Conservation (phyloP, 192 early-diverging fungal species). For the Backusella mclennaniae region DNA sequence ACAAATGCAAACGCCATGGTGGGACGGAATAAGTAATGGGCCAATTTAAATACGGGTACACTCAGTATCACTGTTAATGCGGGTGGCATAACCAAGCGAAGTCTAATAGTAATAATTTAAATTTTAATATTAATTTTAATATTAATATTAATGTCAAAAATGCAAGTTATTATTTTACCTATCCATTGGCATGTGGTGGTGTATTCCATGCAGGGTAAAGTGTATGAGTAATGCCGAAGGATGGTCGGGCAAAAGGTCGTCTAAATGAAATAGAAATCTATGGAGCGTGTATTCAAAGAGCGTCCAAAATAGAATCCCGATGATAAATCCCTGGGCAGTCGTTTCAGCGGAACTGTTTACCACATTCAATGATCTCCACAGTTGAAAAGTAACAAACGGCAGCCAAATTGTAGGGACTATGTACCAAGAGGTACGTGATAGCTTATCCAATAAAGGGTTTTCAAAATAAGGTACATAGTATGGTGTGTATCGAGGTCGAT, state of each 20-base stretch:
- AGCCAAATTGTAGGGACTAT: conserved; percentile 85
- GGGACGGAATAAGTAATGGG: conserved; percentile 53
- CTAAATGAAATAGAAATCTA: conserved; percentile 92
- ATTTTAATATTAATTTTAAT: too few species aligned
- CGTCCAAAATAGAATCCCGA: conserved; percentile 79
- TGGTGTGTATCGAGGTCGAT: conserved; percentile 79
- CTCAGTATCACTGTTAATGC: conserved; percentile 70
- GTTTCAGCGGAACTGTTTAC: conserved; percentile 7
- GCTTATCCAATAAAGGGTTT: conserved; percentile 66
- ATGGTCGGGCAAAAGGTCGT: conserved; percentile 84
- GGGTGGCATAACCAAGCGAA: conserved; percentile 97
- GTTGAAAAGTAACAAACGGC: conserved; percentile 63
- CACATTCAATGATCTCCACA: conserved; percentile 18
- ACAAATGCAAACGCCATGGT: conserved; percentile 64
- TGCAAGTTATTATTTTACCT: conserved; percentile 43
- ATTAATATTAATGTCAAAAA: background rate
- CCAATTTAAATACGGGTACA: conserved; percentile 51
- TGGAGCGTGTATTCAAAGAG: conserved; percentile 90
- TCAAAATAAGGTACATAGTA: conserved; percentile 83
- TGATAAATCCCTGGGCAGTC: conserved; percentile 44
- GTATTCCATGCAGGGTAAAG: conserved; percentile 94
- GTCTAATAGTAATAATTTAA: conserved; percentile 27
- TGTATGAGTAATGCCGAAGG: conserved; percentile 73
- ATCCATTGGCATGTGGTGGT: conserved; percentile 97
- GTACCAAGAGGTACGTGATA: conserved; percentile 90